Percentiles rank a stretch among this genome's conserved stretches.
Conservation (phyloP, 139 green algal genomes). For the Chlamydomonas asymmetrica region DNA sequence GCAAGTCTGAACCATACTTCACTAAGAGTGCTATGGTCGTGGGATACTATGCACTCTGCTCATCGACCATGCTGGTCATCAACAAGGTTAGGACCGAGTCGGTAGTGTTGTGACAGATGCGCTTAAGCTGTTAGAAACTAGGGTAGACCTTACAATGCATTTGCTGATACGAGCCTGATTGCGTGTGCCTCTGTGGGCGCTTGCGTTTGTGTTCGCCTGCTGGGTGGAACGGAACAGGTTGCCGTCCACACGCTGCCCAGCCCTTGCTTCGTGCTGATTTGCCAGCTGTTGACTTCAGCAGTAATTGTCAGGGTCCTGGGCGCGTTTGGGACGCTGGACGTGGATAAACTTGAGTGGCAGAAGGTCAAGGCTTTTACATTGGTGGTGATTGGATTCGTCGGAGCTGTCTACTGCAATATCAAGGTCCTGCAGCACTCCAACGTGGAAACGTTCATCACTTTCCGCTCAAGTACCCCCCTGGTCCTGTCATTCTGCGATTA, state of each 20-base stretch:
- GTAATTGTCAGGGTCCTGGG: conserved; percentile 6
- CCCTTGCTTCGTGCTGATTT: conserved; percentile 38
- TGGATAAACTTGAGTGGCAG: conserved; percentile 23
- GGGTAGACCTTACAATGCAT: no score
- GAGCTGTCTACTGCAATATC: conserved; percentile 49
- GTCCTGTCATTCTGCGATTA: conserved; percentile 75
- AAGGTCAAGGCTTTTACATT: conserved; percentile 39
- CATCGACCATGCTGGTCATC: conserved; percentile 44
- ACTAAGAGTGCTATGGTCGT: no score
- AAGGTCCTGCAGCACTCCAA: conserved; percentile 60
- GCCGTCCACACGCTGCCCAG: conserved; percentile 34
- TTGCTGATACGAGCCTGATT: no score
- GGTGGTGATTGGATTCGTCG: conserved; percentile 35
- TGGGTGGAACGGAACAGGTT: no score
- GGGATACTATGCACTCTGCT: conserved; percentile 45
- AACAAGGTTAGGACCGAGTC: conserved; percentile 47
- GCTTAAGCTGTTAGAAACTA: no score
- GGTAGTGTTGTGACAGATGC: no score
- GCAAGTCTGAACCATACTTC: no score
- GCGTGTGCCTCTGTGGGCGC: no score
- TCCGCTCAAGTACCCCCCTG: conserved; percentile 57
- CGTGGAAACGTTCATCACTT: conserved; percentile 88
- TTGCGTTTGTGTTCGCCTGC: no score
- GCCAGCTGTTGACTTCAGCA: conserved; percentile 28
- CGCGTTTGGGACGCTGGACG: conserved; percentile 8